These are phyloP conservation scores for Trebouxia sp. DNA, from an alignment of 139 green algal species.

Conservation along the genomic window DNA sequence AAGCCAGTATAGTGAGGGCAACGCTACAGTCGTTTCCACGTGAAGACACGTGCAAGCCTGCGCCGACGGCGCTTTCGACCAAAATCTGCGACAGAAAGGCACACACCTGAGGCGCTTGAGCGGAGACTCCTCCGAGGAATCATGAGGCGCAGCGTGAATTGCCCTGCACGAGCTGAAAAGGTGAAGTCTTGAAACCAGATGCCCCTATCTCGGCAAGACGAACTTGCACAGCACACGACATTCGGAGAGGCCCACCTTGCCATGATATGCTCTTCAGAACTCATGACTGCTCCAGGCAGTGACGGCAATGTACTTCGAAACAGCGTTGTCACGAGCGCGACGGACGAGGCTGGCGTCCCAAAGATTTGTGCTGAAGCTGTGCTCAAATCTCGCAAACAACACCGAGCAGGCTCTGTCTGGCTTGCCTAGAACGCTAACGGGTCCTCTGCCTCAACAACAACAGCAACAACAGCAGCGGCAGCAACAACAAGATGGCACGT, in stretches of 20 bases:
- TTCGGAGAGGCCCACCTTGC: too few species aligned
- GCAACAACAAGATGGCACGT: constrained; percentile 2
- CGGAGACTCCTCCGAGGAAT: not conserved
- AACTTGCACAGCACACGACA: not conserved
- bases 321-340: not conserved
- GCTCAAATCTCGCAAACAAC: not conserved
- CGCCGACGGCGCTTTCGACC: not conserved
- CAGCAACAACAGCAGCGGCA: constrained; percentile 19
- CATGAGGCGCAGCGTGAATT: not conserved
- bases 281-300: too few species aligned
- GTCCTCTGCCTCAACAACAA: not conserved
- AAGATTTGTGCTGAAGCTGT: too few species aligned
- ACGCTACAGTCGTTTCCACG: not conserved
- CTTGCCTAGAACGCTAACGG: too few species aligned
- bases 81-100: not conserved
- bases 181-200: too few species aligned
- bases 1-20: too few species aligned
- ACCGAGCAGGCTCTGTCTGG: too few species aligned
- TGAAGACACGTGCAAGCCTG: constrained; percentile 6
- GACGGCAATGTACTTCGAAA: too few species aligned
- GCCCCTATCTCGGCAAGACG: too few species aligned
- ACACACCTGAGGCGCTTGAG: not conserved
- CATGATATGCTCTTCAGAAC: not conserved
- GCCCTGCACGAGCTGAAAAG: not conserved
- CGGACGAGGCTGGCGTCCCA: too few species aligned